Evolutionary conservation across 306 rosid species (phyloP).

Genomic region (Hippophae gyantsensis): DNA sequence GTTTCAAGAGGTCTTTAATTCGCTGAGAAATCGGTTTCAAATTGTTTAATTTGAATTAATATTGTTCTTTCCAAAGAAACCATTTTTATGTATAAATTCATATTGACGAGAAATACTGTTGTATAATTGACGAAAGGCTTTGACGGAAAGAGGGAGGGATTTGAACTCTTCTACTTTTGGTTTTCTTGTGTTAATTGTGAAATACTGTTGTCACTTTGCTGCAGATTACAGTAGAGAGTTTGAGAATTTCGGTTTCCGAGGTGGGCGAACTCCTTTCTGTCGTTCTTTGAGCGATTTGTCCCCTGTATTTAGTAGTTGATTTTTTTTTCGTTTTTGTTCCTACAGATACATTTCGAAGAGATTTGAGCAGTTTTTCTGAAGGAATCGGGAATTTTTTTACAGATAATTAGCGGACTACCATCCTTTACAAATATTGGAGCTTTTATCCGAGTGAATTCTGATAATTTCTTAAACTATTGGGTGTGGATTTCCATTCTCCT

Average conservation of each 20-base stretch:
- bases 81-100: no score
- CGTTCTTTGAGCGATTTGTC: constrained; percentile 15
- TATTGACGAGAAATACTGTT: no score
- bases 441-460: constrained; percentile 26
- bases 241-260: constrained; percentile 10
- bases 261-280: constrained; percentile 15
- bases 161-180: constrained; percentile 11
- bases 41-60: no score
- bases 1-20: constrained; percentile 23
- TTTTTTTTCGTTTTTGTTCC: constrained; percentile 6
- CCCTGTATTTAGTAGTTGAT: constrained; percentile 9
- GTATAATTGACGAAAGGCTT: not conserved
- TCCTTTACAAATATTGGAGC: not conserved
- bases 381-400: constrained; percentile 16
- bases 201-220: constrained; percentile 23
- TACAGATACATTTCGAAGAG: constrained; percentile 34
- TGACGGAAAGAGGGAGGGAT: constrained; percentile 4
- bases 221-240: constrained; percentile 12
- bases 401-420: constrained; percentile 9
- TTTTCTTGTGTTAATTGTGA: constrained; percentile 11
- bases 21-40: no score
- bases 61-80: no score
- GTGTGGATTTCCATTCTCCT: constrained; percentile 30
- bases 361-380: constrained; percentile 16
- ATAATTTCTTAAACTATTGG: constrained; percentile 16